Evolutionary conservation across 441 rosid species (phyloP), one percentile per base, ranked within the genome.

Genomic region (Raphanus hybrid): DNA sequence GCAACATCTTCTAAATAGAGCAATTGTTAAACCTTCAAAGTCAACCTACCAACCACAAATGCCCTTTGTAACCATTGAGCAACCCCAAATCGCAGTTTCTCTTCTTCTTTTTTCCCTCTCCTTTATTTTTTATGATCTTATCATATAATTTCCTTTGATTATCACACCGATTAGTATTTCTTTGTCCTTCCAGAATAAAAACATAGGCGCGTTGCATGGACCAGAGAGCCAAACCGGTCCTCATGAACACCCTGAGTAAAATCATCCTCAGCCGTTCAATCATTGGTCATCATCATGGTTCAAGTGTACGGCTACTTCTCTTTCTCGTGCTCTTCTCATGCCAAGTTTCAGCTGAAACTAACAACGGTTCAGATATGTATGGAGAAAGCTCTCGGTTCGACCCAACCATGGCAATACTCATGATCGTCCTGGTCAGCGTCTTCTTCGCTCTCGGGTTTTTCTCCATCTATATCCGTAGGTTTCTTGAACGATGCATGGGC

Each of bases 361-460:
- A 18, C 59, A 6, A 64, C 0, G 60, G 29, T 29, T 73, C 77
- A 26, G 77, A 78, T 29, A 52, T 43, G 61, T 68, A 68, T 5
- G 67, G 67, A 29, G 78, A 74, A 43, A 41, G 11, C 71, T 73
- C 81, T 3, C 74, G 15, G 5, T 87, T 91, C 80, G 89, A 87
- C 67, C 86, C 90, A 3, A 70, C 86, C 34, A 82, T 90, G 91
- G 88, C 89, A 2, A 73, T 84, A 32, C 78, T 90, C 76, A 85
- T 86, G 84, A 80, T 84, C 34, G 76, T 84, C 41, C 75, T 87
- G 20, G 84, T 90, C 69, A 62, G 81, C 59, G 76, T 73, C 5
- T 87, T 90, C 74, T 90, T 88, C 75, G 35, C 81, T 69, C 69
- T 90, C 27, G 90, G 89, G 10, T 90, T 88, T 78, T 84, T 84